phyloP scores from a whole-genome alignment of 305 asterid genomes.

The Stenogyne calaminthoides region DNA sequence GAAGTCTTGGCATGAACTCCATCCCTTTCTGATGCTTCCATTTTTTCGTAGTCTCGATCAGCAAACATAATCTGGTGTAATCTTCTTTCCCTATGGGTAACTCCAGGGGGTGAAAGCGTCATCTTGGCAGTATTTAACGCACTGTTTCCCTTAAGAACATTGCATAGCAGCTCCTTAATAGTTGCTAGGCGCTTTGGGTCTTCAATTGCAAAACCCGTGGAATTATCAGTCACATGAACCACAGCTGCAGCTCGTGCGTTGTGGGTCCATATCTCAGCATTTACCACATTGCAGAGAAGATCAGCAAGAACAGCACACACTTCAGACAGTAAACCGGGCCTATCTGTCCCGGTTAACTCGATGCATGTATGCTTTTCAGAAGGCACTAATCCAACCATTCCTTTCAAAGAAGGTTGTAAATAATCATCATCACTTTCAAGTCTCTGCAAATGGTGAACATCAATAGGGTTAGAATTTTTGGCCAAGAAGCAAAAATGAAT shows the following conservation, averaged over 20 bases:
- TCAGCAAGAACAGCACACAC: conserved; percentile 77
- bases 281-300: conserved; percentile 66
- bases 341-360: conserved; percentile 72
- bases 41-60: conserved; percentile 67
- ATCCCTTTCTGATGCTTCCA: conserved; percentile 36
- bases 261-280: conserved; percentile 83
- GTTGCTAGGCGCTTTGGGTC: conserved; percentile 58
- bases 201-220: conserved; percentile 57
- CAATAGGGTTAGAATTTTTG: not conserved
- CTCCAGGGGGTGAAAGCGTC: conserved; percentile 68
- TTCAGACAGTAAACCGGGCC: conserved; percentile 81
- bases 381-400: conserved; percentile 62
- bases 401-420: conserved; percentile 49
- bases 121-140: conserved; percentile 60
- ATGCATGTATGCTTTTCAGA: conserved; percentile 69
- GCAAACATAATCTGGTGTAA: conserved; percentile 86
- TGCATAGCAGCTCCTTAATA: conserved; percentile 55
- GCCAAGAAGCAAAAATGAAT: not conserved
- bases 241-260: conserved; percentile 84
- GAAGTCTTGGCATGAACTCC: conserved; percentile 42
- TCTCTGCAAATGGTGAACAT: conserved; percentile 41
- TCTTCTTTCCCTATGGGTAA: conserved; percentile 72
- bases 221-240: conserved; percentile 57
- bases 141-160: conserved; percentile 57
- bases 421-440: conserved; percentile 59